Conservation (phyloP, 2,329 filamentous ascomycete species). For the Arthrocladium fulminans region DNA sequence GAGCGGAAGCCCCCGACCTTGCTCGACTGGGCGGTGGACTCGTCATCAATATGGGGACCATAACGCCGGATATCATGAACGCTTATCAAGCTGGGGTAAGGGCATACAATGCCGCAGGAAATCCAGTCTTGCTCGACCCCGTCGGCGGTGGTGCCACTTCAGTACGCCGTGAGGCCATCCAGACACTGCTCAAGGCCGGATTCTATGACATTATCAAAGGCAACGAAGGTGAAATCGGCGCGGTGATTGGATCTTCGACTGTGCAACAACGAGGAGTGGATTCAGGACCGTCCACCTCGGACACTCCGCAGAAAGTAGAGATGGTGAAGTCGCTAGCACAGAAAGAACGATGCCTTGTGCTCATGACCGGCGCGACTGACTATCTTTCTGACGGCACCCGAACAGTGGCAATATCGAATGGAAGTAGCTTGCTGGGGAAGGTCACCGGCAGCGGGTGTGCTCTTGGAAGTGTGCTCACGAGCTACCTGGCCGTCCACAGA, state of each 20-base stretch:
- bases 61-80: slow-evolving; percentile 62
- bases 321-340: slow-evolving; percentile 60
- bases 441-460: slow-evolving; percentile 65
- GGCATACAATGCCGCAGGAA: slow-evolving; percentile 70
- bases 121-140: slow-evolving; percentile 76
- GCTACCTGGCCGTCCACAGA: slow-evolving; percentile 57
- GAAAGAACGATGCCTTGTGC: slow-evolving; percentile 60
- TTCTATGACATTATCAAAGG: slow-evolving; percentile 88
- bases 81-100: slow-evolving; percentile 66
- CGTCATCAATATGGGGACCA: slow-evolving; percentile 91
- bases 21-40: slow-evolving; percentile 66
- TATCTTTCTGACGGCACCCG: slow-evolving; percentile 64
- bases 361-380: slow-evolving; percentile 75
- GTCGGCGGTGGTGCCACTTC: slow-evolving; percentile 80
- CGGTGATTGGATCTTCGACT: slow-evolving; percentile 52
- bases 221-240: slow-evolving; percentile 79
- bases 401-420: slow-evolving; percentile 64
- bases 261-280: slow-evolving; percentile 77
- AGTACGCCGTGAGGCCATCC: slow-evolving; percentile 62
- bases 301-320: slow-evolving; percentile 46
- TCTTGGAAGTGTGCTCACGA: slow-evolving; percentile 71
- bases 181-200: slow-evolving; percentile 60
- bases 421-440: slow-evolving; percentile 51
- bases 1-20: slow-evolving; percentile 73
- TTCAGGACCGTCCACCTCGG: slow-evolving; percentile 51